Conservation (phyloP, 768 basidiomycete species). For the Pleurotus sapidus region DNA sequence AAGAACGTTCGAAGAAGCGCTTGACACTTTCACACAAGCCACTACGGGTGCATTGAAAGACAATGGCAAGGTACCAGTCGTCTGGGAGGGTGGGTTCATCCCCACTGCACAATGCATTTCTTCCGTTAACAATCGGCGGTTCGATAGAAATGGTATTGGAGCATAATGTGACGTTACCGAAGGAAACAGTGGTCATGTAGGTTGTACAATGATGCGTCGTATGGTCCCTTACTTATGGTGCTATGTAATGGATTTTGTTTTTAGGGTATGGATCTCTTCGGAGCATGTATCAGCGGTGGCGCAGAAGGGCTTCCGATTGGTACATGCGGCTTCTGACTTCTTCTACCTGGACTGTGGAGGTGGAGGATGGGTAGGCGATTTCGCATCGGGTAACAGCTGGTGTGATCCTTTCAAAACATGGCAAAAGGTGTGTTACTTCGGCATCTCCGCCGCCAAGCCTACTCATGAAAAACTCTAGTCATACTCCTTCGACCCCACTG, state of each 20-base stretch:
- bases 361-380: slow-evolving; percentile 65
- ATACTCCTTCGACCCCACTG: slow-evolving; percentile 71
- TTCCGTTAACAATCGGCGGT: background rate
- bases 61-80: slow-evolving; percentile 71
- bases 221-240: background rate
- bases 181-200: slow-evolving; percentile 57
- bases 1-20: slow-evolving; percentile 58
- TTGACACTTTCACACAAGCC: slow-evolving; percentile 57
- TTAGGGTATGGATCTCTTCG: slow-evolving; percentile 73
- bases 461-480: slow-evolving; percentile 24
- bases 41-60: slow-evolving; percentile 55
- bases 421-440: slow-evolving; percentile 50
- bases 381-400: slow-evolving; percentile 52
- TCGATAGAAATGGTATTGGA: slow-evolving; percentile 64
- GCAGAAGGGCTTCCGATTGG: slow-evolving; percentile 53
- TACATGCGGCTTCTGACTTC: slow-evolving; percentile 72
- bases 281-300: slow-evolving; percentile 57
- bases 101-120: background rate
- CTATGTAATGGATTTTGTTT: background rate
- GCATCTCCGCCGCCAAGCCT: background rate
- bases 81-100: slow-evolving; percentile 64
- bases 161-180: slow-evolving; percentile 45
- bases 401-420: slow-evolving; percentile 81
- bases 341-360: slow-evolving; percentile 84
- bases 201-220: slow-evolving; percentile 14